phyloP scores from a whole-genome alignment of 495 filamentous ascomycete genomes.

The Schizothecium vesticola region DNA sequence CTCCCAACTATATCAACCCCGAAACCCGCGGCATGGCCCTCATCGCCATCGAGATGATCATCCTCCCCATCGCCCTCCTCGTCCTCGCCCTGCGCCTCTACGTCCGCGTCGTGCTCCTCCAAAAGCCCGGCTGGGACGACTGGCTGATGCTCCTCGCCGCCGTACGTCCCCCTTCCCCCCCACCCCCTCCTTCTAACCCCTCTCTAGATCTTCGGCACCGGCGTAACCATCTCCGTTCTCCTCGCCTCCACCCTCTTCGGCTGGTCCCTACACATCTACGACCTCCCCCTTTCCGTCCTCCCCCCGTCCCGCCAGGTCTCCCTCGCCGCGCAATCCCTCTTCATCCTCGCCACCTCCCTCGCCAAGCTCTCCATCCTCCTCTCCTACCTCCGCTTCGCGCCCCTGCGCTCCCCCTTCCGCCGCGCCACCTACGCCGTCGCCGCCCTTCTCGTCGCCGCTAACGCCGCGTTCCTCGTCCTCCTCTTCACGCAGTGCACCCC shows the following conservation, averaged over 20 bases:
- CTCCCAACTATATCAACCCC: slow-evolving; percentile 52
- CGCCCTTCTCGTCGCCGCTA: slow-evolving; percentile 19
- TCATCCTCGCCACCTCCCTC: slow-evolving; percentile 23
- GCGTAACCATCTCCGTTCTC: slow-evolving; percentile 21
- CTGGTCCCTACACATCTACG: slow-evolving; percentile 28
- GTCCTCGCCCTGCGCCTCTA: slow-evolving; percentile 22
- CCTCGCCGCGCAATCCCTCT: slow-evolving; percentile 25
- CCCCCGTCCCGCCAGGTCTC: slow-evolving; percentile 21
- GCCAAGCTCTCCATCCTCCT: slow-evolving; percentile 48
- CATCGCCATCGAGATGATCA: slow-evolving; percentile 22
- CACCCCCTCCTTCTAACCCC: not conserved
- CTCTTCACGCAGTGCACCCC: slow-evolving; percentile 30
- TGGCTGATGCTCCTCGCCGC: slow-evolving; percentile 26
- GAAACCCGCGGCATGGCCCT: slow-evolving; percentile 40
- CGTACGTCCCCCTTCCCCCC: slow-evolving; percentile 10
- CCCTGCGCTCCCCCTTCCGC: slow-evolving; percentile 32
- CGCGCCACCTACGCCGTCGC: slow-evolving; percentile 25
- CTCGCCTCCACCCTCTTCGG: slow-evolving; percentile 21
- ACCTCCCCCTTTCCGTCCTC: slow-evolving; percentile 14
- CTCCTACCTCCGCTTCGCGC: slow-evolving; percentile 49
- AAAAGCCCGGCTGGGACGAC: slow-evolving; percentile 23
- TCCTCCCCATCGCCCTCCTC: slow-evolving; percentile 16
- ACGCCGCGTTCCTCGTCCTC: slow-evolving; percentile 24
- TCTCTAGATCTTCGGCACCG: slow-evolving; percentile 19
- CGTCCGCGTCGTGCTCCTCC: slow-evolving; percentile 14